Conservation (phyloP, 768 basidiomycete genomes). For the Collybiopsis luxurians region DNA sequence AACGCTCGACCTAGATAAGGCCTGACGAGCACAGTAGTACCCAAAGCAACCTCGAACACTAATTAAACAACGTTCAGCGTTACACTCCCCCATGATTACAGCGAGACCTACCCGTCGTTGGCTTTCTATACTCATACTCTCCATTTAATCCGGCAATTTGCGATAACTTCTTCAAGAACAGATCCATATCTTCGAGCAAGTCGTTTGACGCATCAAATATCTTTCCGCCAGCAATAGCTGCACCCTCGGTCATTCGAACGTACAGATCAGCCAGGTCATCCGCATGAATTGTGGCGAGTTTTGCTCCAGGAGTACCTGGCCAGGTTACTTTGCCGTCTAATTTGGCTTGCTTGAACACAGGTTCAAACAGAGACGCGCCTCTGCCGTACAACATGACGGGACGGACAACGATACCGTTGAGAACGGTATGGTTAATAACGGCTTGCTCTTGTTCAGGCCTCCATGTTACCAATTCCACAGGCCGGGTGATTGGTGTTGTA, state of each 20-base stretch:
- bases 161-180: slow-evolving; percentile 34
- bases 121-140: slow-evolving; percentile 29
- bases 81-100: no score
- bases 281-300: slow-evolving; percentile 31
- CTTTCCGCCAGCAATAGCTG: slow-evolving; percentile 29
- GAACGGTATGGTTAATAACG: slow-evolving; percentile 21
- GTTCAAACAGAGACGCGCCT: slow-evolving; percentile 31
- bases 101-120: slow-evolving; percentile 33
- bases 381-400: slow-evolving; percentile 42
- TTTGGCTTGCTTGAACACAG: slow-evolving; percentile 24
- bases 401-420: slow-evolving; percentile 46
- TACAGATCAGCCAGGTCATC: slow-evolving; percentile 48
- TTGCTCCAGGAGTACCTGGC: slow-evolving; percentile 31
- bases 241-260: slow-evolving; percentile 37
- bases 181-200: slow-evolving; percentile 36
- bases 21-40: slow-evolving; percentile 27
- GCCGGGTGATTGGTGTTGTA: slow-evolving; percentile 26
- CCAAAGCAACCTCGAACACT: not conserved
- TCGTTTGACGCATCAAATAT: slow-evolving; percentile 41
- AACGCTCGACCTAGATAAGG: slow-evolving; percentile 38
- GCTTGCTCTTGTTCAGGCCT: slow-evolving; percentile 30
- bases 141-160: slow-evolving; percentile 34
- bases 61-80: no score
- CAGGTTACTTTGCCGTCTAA: slow-evolving; percentile 26
- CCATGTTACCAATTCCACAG: slow-evolving; percentile 28